A percentile compares a stretch with the other conserved stretches of the same genome.
Evolutionary conservation across 768 basidiomycete species (phyloP).

Genomic region (Suillus lakei): DNA sequence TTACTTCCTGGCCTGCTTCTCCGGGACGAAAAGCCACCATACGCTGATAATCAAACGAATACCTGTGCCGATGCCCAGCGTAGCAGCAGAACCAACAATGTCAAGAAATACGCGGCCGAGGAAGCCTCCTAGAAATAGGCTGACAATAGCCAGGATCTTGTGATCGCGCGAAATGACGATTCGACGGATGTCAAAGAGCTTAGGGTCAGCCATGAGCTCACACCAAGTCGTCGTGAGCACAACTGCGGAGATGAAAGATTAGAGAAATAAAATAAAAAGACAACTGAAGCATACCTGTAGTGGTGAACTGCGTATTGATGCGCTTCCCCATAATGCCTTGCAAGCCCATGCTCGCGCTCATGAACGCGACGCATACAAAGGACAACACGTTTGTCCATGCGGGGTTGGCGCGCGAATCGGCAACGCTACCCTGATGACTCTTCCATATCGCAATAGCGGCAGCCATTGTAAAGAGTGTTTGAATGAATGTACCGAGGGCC

Average conservation of each 20-base stretch:
- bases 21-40: conserved; percentile 69
- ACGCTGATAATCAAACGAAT: conserved; percentile 63
- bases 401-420: conserved; percentile 58
- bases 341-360: conserved; percentile 81
- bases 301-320: conserved; percentile 78
- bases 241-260: conserved; percentile 44
- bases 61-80: conserved; percentile 70
- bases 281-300: conserved; percentile 57
- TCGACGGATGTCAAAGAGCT: conserved; percentile 63
- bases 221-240: conserved; percentile 91
- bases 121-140: conserved; percentile 83
- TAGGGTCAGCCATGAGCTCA: conserved; percentile 82
- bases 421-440: conserved; percentile 59
- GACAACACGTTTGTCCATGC: conserved; percentile 72
- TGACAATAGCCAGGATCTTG: conserved; percentile 63
- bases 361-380: conserved; percentile 76
- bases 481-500: conserved; percentile 68
- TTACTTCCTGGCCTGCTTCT: conserved; percentile 19
- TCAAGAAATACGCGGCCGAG: conserved; percentile 61
- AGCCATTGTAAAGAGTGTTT: conserved; percentile 77
- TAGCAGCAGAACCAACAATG: conserved; percentile 60
- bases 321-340: conserved; percentile 89
- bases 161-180: conserved; percentile 69
- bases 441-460: conserved; percentile 75
- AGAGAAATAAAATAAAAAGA: background rate